Base-by-base conservation (phyloP, 1,284 basidiomycete species). In the Cryptococcus deneoformans region DNA sequence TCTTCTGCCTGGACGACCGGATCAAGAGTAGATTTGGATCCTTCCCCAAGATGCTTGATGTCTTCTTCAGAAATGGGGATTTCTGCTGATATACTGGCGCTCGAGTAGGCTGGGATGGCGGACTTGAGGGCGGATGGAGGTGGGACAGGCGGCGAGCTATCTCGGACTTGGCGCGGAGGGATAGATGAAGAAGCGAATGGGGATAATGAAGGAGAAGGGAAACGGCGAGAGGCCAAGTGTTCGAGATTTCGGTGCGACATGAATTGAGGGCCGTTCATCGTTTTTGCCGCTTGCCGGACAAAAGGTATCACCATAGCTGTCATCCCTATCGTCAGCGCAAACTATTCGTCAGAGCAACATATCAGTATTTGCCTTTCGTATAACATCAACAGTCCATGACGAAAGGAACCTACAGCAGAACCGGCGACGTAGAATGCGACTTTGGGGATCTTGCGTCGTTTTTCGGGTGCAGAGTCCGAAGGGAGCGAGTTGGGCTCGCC, bases 381-480 rank as follows among this genome's bases (percentile, higher is more conserved):
- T 20, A 9, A 29, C 24, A 43, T 20, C 3, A 35, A 29, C 34
- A 38, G 10, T 20, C 46, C 24, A 52, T 35, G n/a, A 9, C 38
- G 29, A 50, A 3, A 24, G 5, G 6, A 16, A 71, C 69, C 52
- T 53, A 72, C 72, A 9, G 72, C 67, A 6, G 72, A 71, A n/a
- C 72, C 72, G 8, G 66, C 65, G 34, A 74, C 69, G 39, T 68
- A 70, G 11, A 70, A 65, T 0, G 72, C 72, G 20, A 74, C 70
- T 57, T 70, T 69, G 1, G 72, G 69, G 24, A 70, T 69, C 53
- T 60, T 58, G 42, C 57, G 57, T 40, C 49, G 53, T 40, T 58
- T 56, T 16, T 44, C 48, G 8, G 24, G n/a, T 34, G 34, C 10
- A 39, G 61, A 50, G 24, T 47, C 52, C 8, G 52, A 49, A 3